These are phyloP conservation scores for Solanum pimpinellifolium DNA, from an alignment of 257 asterid genomes.

Conservation along the genomic window DNA sequence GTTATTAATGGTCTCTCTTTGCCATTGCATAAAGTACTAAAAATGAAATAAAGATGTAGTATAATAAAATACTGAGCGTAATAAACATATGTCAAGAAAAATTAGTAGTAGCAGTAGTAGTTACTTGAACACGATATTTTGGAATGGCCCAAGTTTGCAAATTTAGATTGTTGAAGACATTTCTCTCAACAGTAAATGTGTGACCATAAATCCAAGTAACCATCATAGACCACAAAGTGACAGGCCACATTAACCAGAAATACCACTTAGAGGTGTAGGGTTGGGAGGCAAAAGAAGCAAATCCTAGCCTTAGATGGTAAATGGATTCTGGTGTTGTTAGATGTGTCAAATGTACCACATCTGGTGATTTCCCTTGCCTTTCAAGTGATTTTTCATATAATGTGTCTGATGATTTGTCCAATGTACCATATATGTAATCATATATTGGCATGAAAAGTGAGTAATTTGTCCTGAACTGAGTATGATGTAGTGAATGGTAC, in stretches of 20 bases:
- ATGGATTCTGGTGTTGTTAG: constrained; percentile 69
- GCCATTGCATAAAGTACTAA: constrained; percentile 12
- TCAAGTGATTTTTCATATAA: constrained; percentile 45
- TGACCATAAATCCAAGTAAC: constrained; percentile 46
- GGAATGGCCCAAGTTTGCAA: constrained; percentile 76
- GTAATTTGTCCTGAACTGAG: constrained; percentile 81
- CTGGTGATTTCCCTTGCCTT: constrained; percentile 45
- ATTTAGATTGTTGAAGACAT: constrained; percentile 47
- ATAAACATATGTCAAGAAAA: background rate
- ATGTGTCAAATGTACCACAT: constrained; percentile 69
- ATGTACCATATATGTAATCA: constrained; percentile 55
- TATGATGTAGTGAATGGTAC: constrained; percentile 84
- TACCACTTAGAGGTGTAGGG: constrained; percentile 60
- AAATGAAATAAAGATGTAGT: background rate
- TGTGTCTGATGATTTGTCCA: constrained; percentile 53
- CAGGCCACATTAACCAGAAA: constrained; percentile 72
- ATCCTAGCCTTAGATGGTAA: constrained; percentile 65
- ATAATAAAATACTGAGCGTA: too few relatives aligned
- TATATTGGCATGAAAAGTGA: constrained; percentile 91
- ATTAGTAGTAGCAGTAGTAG: background rate
- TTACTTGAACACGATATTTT: constrained; percentile 60
- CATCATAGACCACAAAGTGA: constrained; percentile 64
- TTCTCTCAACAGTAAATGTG: constrained; percentile 55
- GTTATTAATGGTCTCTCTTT: background rate
- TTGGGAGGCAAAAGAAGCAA: constrained; percentile 54